Conservation (phyloP, 805 yeast species). For the Candida chilensis region DNA sequence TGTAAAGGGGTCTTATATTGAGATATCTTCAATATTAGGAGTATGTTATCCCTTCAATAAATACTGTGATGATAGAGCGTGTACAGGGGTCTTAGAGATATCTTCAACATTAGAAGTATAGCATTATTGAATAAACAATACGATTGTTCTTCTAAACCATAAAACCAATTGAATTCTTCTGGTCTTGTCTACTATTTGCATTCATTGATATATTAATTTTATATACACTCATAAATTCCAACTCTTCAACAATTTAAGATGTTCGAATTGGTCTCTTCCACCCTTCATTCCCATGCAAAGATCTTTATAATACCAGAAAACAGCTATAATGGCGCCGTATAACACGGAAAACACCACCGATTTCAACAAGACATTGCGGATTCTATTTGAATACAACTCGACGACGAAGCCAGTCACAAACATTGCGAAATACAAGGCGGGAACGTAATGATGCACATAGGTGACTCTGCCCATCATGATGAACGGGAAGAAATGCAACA, state of each 20-base stretch:
- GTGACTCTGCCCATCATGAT: constrained; percentile 93
- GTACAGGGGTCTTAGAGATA: too few species aligned
- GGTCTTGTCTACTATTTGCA: too few species aligned
- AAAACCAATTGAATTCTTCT: too few species aligned
- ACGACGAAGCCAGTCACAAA: constrained; percentile 58
- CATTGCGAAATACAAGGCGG: constrained; percentile 92
- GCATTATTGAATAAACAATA: too few species aligned
- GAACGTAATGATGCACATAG: constrained; percentile 93
- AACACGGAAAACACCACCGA: constrained; percentile 13
- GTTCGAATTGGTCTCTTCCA: constrained; percentile 14
- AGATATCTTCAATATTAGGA: too few species aligned
- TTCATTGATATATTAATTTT: too few species aligned
- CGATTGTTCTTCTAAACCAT: too few species aligned
- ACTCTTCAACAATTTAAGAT: constrained; percentile 18
- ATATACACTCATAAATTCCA: too few species aligned
- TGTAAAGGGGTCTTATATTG: too few species aligned
- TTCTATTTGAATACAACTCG: constrained; percentile 28
- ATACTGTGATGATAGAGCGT: too few species aligned
- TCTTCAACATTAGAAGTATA: too few species aligned
- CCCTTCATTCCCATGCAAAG: constrained; percentile 36
- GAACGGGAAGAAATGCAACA: constrained; percentile 81
- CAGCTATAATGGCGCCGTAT: constrained; percentile 21
- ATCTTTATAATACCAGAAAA: constrained; percentile 33
- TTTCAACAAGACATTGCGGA: constrained; percentile 7
- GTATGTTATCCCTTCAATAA: too few species aligned